These are phyloP conservation scores for Ascochyta koolunga DNA, from an alignment of 2,329 filamentous ascomycete species.

Conservation along the genomic window DNA sequence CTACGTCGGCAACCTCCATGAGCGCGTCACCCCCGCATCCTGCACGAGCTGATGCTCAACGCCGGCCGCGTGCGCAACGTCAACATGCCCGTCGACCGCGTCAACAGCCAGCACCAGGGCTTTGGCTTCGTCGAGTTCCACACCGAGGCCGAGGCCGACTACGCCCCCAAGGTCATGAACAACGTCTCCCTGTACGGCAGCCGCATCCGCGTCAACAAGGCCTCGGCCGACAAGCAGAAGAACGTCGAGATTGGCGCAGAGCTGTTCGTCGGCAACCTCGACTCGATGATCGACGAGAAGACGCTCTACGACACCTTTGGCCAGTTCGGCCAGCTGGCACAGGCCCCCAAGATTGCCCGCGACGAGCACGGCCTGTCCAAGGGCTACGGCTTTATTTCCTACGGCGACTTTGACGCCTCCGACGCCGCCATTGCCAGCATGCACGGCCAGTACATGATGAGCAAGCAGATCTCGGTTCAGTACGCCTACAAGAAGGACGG, in stretches of 20 bases:
- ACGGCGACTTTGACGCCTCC: slow-evolving; percentile 89
- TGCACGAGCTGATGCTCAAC: slow-evolving; percentile 99
- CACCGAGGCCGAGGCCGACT: slow-evolving; percentile 93
- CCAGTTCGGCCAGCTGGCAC: slow-evolving; percentile 85
- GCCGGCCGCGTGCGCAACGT: slow-evolving; percentile 97
- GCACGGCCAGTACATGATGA: slow-evolving; percentile 95
- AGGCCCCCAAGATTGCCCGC: slow-evolving; percentile 83
- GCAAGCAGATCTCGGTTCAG: slow-evolving; percentile 94
- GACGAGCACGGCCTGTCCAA: slow-evolving; percentile 89
- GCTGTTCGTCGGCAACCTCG: slow-evolving; percentile 94
- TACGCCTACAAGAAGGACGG: slow-evolving; percentile 99
- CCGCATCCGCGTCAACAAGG: slow-evolving; percentile 95
- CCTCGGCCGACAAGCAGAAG: slow-evolving; percentile 90
- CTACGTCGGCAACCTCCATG: slow-evolving; percentile 98
- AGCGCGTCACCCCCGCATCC: slow-evolving; percentile 88
- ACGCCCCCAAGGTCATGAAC: slow-evolving; percentile 96
- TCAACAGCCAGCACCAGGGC: slow-evolving; percentile 94
- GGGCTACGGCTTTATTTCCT: slow-evolving; percentile 95
- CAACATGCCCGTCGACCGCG: slow-evolving; percentile 96
- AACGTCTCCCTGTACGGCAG: slow-evolving; percentile 92
- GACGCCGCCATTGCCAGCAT: slow-evolving; percentile 91
- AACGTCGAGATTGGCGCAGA: slow-evolving; percentile 93
- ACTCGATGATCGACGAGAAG: slow-evolving; percentile 93
- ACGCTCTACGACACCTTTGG: slow-evolving; percentile 94
- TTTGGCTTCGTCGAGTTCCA: slow-evolving; percentile 99